Evolutionary conservation across 495 filamentous ascomycete genomes (phyloP), one percentile per base, ranked within the genome.

Genomic region (Xylaria flabelliformis): DNA sequence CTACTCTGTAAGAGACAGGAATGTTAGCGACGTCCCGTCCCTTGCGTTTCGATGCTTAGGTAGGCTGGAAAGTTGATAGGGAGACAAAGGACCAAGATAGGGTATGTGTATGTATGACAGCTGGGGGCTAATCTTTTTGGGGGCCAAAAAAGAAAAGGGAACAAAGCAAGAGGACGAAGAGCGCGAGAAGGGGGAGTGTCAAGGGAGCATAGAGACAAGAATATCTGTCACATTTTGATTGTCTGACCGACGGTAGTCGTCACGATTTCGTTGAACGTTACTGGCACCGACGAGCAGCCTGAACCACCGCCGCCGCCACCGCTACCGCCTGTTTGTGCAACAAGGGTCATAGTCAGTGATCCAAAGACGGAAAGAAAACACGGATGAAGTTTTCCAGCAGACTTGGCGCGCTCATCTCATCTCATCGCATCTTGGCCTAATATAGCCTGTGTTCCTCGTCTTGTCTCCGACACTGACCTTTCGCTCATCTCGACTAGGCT

Each of bases 1-100:
- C 91, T 0, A 84, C 82, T 4, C 92, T 73, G 72, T 85, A 87
- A 75, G 41, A 24, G 67, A 29, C 9, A 61, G 32, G 26, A 44
- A 26, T 21, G 34, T 59, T 69, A 58, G 21, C 24, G 24, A 59
- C 5, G 9, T n/a, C n/a, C 44, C 15, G 3, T 41, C n/a, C 19
- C 4, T 34, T 3, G 62, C 24, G 24, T 55, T 56, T 56, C 3
- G 5, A 13, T 24, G 4, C 3, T 56, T 15, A 0, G 3, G 26
- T 55, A 0, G 51, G 13, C 9, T 55, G 24, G 9, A 29, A 24
- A 13, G 15, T 55, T 29, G 53, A 56, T 56, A 32, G 53, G 53
- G 2, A 12, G 53, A 56, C 26, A 56, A 53, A 53, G 3, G 10
- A 53, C 44, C 9, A 26, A 53, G 10, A 10, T n/a, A 53, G 4